Percentiles rank a stretch among this genome's conserved stretches.
phyloP scores from a whole-genome alignment of 1,284 basidiomycete species.

The Trametes polyzona region DNA sequence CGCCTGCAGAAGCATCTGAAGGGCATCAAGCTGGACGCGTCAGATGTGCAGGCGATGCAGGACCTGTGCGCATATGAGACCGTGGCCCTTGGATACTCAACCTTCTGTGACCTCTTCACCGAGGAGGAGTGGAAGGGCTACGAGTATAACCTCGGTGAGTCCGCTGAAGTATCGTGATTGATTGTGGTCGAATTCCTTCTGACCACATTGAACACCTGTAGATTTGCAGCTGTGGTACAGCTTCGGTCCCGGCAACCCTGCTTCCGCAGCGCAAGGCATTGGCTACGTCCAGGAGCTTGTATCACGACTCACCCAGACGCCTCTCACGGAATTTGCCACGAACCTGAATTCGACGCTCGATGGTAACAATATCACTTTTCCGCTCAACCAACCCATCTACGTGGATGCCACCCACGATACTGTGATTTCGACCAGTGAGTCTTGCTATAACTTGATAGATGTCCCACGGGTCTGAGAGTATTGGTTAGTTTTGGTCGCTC shows the following conservation, averaged over 20 bases:
- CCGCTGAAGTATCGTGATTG: neutral
- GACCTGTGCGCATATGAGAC: conserved; percentile 67
- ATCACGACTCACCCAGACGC: conserved; percentile 52
- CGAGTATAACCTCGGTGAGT: conserved; percentile 52
- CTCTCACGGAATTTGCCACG: conserved; percentile 53
- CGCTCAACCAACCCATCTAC: conserved; percentile 61
- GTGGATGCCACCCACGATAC: conserved; percentile 61
- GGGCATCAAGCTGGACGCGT: conserved; percentile 53
- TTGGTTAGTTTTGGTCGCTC: conserved; percentile 51
- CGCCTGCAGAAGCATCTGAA: conserved; percentile 50
- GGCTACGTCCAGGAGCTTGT: conserved; percentile 65
- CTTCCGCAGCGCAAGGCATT: conserved; percentile 60
- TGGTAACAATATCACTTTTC: conserved; percentile 56
- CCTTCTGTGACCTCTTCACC: conserved; percentile 61
- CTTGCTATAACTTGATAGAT: neutral
- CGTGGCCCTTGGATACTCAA: conserved; percentile 63
- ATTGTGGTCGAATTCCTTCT: neutral
- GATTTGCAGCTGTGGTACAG: conserved; percentile 55
- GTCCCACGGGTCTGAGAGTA: neutral
- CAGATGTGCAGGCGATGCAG: conserved; percentile 53
- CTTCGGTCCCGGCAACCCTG: conserved; percentile 57
- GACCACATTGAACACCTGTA: too few relatives aligned
- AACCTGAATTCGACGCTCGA: conserved; percentile 62
- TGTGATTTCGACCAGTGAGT: conserved; percentile 44
- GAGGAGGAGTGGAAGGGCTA: conserved; percentile 69